Base-by-base conservation (phyloP, 2,329 filamentous ascomycete genomes). In the Xylaria sp. region DNA sequence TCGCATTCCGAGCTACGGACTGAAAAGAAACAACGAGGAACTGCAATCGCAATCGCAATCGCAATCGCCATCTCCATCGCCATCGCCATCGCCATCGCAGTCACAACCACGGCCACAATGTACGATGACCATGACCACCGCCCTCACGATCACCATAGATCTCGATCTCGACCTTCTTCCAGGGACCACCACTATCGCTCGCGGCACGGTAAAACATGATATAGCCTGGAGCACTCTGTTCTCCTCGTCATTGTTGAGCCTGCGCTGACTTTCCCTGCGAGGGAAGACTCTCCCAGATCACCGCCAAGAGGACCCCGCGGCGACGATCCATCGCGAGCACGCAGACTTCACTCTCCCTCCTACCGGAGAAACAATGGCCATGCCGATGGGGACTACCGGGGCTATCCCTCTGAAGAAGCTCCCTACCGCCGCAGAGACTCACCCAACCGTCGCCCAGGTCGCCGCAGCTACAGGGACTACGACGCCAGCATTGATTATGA, bases 171-270 rank as follows among this genome's bases (percentile, higher is more conserved):
- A 31, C 72, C 75, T 47, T 61, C 68, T 59, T 73, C 75, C 56
- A 71, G 72, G 68, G 76, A 76, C 68, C 67, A 72, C 66, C 74
- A 75, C 61, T 73, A 76, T 76, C 76, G 73, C 71, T 75, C 75
- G 72, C 75, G 75, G 74, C 76, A 78, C 74, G 76, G 76, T 78
- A 78, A 77, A 69, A 76, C 44, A 75, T 72, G 71, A 74, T 72
- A 75, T 66, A 74, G 74, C 76, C 75, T 77, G 74, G 74, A 73
- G 72, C 69, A 74, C 62, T 64, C 63, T 63, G 70, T 67, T 72
- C 66, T 74, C 60, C 66, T 73, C 50, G 68, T 72, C 45, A 62
- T 65, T 62, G 61, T 64, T 71, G 76, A 76, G 73, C 72, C 69
- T 74, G 69, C 67, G 76, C 76, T 78, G 69, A 78, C 76, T 76